A percentile compares a stretch with the other conserved stretches of the same genome.
phyloP scores from a whole-genome alignment of 2,329 filamentous ascomycete species.

The Orbilia brochopaga region DNA sequence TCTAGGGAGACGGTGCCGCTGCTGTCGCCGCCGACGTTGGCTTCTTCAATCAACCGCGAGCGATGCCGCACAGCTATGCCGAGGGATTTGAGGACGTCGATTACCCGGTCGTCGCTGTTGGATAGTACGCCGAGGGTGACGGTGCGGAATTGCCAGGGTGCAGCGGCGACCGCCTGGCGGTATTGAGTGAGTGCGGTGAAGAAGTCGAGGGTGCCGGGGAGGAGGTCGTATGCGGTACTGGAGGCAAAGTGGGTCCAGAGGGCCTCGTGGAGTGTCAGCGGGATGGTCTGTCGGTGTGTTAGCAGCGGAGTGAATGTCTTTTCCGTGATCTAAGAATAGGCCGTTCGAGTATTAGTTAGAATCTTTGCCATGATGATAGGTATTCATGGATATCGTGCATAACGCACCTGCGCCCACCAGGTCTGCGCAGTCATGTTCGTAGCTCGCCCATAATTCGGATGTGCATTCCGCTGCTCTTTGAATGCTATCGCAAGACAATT shows the following conservation, averaged over 20 bases:
- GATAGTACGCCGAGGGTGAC: slow-evolving; percentile 66
- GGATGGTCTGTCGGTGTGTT: slow-evolving; percentile 56
- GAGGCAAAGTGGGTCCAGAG: slow-evolving; percentile 65
- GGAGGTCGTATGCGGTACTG: slow-evolving; percentile 63
- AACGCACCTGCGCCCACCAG: slow-evolving; percentile 67
- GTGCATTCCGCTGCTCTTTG: slow-evolving; percentile 42
- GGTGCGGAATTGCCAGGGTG: slow-evolving; percentile 41
- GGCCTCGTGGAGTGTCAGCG: slow-evolving; percentile 60
- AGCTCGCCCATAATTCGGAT: slow-evolving; percentile 68
- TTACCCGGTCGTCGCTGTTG: slow-evolving; percentile 69
- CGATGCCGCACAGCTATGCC: slow-evolving; percentile 56
- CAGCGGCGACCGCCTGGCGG: slow-evolving; percentile 29
- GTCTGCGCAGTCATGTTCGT: slow-evolving; percentile 62
- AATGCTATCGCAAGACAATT: slow-evolving; percentile 27
- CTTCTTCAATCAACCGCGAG: not conserved
- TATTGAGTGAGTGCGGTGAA: slow-evolving; percentile 59
- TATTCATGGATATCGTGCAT: not conserved
- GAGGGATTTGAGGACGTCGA: slow-evolving; percentile 63
- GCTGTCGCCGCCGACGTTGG: too few relatives aligned
- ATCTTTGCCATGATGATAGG: not conserved
- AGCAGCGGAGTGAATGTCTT: slow-evolving; percentile 63
- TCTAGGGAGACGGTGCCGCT: too few relatives aligned
- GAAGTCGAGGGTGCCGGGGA: slow-evolving; percentile 61
- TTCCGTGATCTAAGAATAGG: slow-evolving; percentile 62
- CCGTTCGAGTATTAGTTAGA: not conserved